phyloP scores from a whole-genome alignment of 805 yeast genomes.

The Wickerhamomyces xylosicus region DNA sequence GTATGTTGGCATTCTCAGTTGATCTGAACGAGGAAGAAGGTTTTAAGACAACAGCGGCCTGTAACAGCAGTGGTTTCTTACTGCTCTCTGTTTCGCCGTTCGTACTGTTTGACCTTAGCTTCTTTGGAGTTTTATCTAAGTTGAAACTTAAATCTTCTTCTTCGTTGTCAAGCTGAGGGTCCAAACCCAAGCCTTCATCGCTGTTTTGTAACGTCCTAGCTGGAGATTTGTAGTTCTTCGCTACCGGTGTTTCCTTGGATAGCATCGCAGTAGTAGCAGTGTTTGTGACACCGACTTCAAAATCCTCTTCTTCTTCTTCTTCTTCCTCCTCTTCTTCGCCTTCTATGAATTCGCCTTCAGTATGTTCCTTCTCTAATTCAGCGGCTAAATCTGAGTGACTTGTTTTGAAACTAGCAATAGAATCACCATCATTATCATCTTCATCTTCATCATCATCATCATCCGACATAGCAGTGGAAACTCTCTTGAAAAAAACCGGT shows the following conservation, averaged over 20 bases:
- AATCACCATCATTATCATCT: constrained; percentile 6
- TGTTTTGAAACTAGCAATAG: constrained; percentile 1
- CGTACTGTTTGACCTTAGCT: not conserved
- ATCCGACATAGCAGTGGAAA: constrained; percentile 25
- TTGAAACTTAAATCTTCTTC: no score
- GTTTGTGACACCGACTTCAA: constrained; percentile 8
- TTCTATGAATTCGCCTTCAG: no score
- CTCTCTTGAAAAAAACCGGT: constrained; percentile 31
- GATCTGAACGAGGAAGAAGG: constrained; percentile 5
- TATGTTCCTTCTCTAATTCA: no score
- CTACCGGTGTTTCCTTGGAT: constrained; percentile 11
- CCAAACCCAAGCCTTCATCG: constrained; percentile 1
- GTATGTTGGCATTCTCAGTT: not conserved
- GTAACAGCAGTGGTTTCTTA: constrained; percentile 3
- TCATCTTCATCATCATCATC: constrained; percentile 11
- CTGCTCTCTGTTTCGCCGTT: not conserved
- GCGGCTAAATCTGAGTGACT: no score
- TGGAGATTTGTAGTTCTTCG: constrained; percentile 9
- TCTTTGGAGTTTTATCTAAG: no score
- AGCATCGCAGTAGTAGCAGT: constrained; percentile 12
- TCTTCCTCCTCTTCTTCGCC: not conserved
- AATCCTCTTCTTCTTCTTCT: constrained; percentile 4
- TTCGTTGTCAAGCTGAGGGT: not conserved
- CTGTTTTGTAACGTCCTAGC: not conserved
- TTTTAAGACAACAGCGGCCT: constrained; percentile 5